phyloP scores from a whole-genome alignment of 371 early-diverging fungal genomes.

The Lichtheimia ornata region DNA sequence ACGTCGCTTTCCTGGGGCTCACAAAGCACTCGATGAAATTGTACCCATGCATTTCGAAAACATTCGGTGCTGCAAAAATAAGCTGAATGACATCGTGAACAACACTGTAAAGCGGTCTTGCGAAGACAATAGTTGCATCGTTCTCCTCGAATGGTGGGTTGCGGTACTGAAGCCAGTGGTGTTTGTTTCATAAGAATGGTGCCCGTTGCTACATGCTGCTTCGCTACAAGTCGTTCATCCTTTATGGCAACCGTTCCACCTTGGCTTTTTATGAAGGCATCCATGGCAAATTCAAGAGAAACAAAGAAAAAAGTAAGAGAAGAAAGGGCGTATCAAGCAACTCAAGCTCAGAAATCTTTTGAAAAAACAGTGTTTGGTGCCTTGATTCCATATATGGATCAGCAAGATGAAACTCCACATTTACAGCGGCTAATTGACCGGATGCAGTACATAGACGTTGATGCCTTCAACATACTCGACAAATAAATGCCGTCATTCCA shows the following conservation, averaged over 20 bases:
- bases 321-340: constrained; percentile 1
- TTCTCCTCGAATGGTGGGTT: constrained; percentile 41
- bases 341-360: not conserved
- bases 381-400: too few species aligned
- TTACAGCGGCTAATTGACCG: too few species aligned
- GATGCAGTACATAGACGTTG: too few species aligned
- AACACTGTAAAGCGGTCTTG: constrained; percentile 45
- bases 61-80: constrained; percentile 51
- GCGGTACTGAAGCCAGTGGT: constrained; percentile 39
- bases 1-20: constrained; percentile 42
- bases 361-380: not conserved
- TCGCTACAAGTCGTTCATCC: not conserved
- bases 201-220: constrained; percentile 21
- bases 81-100: constrained; percentile 47
- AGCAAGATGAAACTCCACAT: too few species aligned
- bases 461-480: too few species aligned
- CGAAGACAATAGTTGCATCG: constrained; percentile 46
- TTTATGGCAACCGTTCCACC: not conserved
- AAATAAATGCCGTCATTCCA: too few species aligned
- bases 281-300: constrained; percentile 1
- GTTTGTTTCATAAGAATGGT: constrained; percentile 29
- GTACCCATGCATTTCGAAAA: constrained; percentile 49
- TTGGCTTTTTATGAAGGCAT: constrained; percentile 7
- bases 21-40: constrained; percentile 43
- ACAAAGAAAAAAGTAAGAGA: not conserved